Evolutionary conservation across 1,284 basidiomycete genomes (phyloP).

Genomic region (Phlebopus sp.): DNA sequence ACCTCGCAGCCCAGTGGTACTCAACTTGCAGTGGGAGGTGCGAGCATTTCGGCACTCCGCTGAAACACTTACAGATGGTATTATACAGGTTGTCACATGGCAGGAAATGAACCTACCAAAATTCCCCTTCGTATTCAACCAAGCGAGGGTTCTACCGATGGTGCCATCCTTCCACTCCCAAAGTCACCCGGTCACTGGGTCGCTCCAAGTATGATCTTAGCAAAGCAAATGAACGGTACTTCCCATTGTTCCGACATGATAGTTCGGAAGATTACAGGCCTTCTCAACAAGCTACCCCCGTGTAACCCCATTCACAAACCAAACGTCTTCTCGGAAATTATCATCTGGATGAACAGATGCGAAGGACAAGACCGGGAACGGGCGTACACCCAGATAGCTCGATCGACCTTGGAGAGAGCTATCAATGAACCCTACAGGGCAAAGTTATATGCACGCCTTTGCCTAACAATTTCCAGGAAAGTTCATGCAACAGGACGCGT

Average conservation of each 20-base stretch:
- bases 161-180: not conserved
- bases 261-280: not conserved
- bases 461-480: no score
- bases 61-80: no score
- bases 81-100: not conserved
- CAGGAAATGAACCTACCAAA: not conserved
- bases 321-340: not conserved
- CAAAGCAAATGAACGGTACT: no score
- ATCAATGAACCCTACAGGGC: not conserved
- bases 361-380: not conserved
- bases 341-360: not conserved
- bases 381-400: not conserved
- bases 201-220: not conserved
- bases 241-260: not conserved
- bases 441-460: not conserved
- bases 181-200: not conserved
- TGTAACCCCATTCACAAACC: no score
- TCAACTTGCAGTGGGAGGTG: no score
- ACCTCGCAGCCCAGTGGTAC: no score
- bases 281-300: not conserved
- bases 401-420: not conserved
- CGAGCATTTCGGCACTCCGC: no score
- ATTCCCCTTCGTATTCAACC: no score
- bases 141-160: not conserved
- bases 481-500: no score